phyloP scores from a whole-genome alignment of 176 grass and related monocot species.

The Raddia guianensis region DNA sequence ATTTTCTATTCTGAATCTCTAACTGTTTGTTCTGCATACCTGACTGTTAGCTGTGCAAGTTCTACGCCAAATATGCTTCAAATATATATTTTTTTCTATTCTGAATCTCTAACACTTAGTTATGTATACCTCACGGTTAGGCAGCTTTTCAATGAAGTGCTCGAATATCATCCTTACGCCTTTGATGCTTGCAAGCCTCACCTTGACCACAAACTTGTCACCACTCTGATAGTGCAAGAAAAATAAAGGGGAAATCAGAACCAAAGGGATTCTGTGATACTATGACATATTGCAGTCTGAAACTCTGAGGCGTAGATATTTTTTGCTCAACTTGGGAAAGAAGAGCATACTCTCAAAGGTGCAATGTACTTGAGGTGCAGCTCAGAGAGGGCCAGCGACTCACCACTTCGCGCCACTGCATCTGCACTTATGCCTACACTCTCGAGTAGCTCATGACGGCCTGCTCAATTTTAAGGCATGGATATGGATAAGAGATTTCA shows the following conservation, averaged over 20 bases:
- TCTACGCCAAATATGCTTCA: not conserved
- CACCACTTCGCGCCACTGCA: slow-evolving; percentile 73
- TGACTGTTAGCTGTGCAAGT: slow-evolving; percentile 37
- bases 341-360: slow-evolving; percentile 71
- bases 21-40: slow-evolving; percentile 47
- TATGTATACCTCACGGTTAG: slow-evolving; percentile 62
- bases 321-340: not conserved
- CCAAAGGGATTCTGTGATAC: not conserved
- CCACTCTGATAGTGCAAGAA: slow-evolving; percentile 54
- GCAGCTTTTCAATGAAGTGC: slow-evolving; percentile 78
- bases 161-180: slow-evolving; percentile 67
- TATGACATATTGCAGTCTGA: slow-evolving; percentile 1
- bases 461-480: slow-evolving; percentile 48
- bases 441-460: slow-evolving; percentile 78
- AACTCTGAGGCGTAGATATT: not conserved
- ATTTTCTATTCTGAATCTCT: not conserved
- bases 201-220: slow-evolving; percentile 85
- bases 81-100: not conserved
- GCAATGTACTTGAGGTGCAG: slow-evolving; percentile 77
- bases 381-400: slow-evolving; percentile 80
- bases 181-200: slow-evolving; percentile 58
- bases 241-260: slow-evolving; percentile 31
- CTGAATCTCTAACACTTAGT: not conserved
- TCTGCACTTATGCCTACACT: slow-evolving; percentile 67
- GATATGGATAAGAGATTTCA: not conserved